Conservation (phyloP, 108 stramenopile genomes). For the Pseudonitzschia pungens region DNA sequence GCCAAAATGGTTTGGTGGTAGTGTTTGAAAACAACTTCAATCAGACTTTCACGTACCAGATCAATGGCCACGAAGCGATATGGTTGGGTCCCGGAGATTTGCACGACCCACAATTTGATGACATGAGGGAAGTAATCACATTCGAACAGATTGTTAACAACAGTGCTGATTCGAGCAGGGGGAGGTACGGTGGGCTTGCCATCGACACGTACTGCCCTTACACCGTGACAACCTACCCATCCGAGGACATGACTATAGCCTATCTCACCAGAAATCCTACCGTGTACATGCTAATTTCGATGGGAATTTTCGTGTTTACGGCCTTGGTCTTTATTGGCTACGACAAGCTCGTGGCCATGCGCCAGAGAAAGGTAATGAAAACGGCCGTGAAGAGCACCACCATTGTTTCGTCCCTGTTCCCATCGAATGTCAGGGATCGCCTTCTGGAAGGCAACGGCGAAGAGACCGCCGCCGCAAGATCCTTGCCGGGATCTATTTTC, state of each 20-base stretch:
- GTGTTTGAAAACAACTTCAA: slow-evolving; percentile 35
- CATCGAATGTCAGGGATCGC: slow-evolving; percentile 49
- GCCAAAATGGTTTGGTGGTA: slow-evolving; percentile 29
- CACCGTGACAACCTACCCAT: slow-evolving; percentile 19
- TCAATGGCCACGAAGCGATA: slow-evolving; percentile 23
- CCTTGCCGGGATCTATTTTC: not conserved
- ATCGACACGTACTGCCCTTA: slow-evolving; percentile 9
- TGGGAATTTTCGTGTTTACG: slow-evolving; percentile 7
- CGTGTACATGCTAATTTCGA: not conserved
- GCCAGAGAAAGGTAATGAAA: slow-evolving; percentile 27
- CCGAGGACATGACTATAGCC: not conserved
- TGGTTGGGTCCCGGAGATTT: slow-evolving; percentile 26
- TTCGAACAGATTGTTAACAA: too few relatives aligned
- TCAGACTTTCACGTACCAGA: slow-evolving; percentile 29
- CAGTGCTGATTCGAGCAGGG: not conserved
- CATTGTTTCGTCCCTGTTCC: slow-evolving; percentile 62
- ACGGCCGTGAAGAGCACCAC: slow-evolving; percentile 29
- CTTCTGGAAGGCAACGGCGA: slow-evolving; percentile 24
- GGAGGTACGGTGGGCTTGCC: not conserved
- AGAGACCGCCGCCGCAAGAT: too few relatives aligned
- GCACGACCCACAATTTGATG: slow-evolving; percentile 18
- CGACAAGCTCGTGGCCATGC: slow-evolving; percentile 6
- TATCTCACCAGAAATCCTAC: not conserved
- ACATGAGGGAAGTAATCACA: not conserved
- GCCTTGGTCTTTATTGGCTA: slow-evolving; percentile 7